Evolutionary conservation across 805 yeast species (phyloP), one percentile per base, ranked within the genome.

Genomic region (Kodamaea kaohsiungensis): DNA sequence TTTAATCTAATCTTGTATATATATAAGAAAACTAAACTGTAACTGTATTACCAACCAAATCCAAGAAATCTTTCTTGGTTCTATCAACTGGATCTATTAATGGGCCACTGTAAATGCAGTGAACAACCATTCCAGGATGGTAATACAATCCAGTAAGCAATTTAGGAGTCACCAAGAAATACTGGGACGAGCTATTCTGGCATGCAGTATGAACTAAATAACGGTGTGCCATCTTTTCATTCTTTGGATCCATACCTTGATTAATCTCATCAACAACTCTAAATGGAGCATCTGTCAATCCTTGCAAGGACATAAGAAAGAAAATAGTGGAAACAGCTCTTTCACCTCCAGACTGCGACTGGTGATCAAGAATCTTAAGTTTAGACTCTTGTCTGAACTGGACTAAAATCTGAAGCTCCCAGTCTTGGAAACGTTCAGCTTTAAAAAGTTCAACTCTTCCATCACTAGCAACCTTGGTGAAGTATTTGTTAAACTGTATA

Each of bases 201-300:
- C 97, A 89, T 0, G 98, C 93, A 47, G 88, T 85, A 53, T 88
- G 85, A 1, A 93, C 97, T 79, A 95, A 85, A 57, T 89, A 83
- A 57, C 83, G 81, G 66, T 93, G 97, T 2, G 95, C 92, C 72
- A 83, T 78, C 57, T 92, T 82, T 69, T 95, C 99, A 65, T 95
- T 95, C 56, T 83, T 83, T 10, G 96, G 88, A 72, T 95, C 99
- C 98, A 95, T 92, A 60, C 99, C 99, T 73, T 95, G 99, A 67
- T 95, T 95, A 58, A 95, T 96, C 75, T 95, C 99, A 71, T 95
- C 99, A 7, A 95, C 97, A 2, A 93, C 92, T 65, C 98, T 78
- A 65, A 95, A 91, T 8, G 99, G 98, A 0, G 97, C 90, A 27
- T 81, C 80, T 0, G 98, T 86, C 54, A 88, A 78, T 9, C 91